Base-by-base conservation (phyloP, 2,329 filamentous ascomycete genomes). In the Diaporthe sp. region DNA sequence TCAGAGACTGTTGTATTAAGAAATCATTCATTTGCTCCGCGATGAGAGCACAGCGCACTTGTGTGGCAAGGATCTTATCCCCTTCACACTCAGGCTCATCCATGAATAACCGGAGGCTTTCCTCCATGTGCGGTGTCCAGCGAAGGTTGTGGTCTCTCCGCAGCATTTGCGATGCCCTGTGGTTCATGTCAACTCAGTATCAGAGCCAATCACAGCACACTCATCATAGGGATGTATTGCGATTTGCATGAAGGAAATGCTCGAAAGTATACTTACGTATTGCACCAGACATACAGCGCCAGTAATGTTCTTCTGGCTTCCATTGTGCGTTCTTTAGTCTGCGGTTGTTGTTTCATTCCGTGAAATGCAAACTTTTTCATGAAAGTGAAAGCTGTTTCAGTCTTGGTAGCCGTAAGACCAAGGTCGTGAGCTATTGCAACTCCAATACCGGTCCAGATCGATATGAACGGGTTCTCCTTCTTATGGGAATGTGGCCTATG, bases 91-190 rank as follows among this genome's bases (percentile, higher is more conserved):
- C 88, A 10, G 84, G 84, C 1, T 85, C 82, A 22, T 85, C 82
- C 6, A 84, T 82, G 0, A 93, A 82, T 2, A 85, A 77, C 6
- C 85, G 81, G 1, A 92, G 82, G 49, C 87, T 89, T 49, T 92
- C 89, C 42, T 92, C 90, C 84, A 93, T 87, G 70, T 91, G 87
- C 1, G 87, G 78, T 0, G 87, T 91, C 91, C 91, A 93, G 3
- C 83, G 85, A 67, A 92, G 82, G 2, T 86, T 79, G 71, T 92
- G 89, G 68, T 86, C 84, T 61, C 86, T 86, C 34, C 86, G 86
- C 19, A 89, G 82, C 9, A 78, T 76, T 5, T 79, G 78, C 4
- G 81, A 78, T 5, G 80, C 80, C 62, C 73, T 80, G 49, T 15
- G 13, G 6, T 37, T n/a, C 34, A 25, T n/a, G 42, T 75, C 19